These are phyloP conservation scores for Lophiotrema nucula DNA, from an alignment of 495 filamentous ascomycete species.

Conservation along the genomic window DNA sequence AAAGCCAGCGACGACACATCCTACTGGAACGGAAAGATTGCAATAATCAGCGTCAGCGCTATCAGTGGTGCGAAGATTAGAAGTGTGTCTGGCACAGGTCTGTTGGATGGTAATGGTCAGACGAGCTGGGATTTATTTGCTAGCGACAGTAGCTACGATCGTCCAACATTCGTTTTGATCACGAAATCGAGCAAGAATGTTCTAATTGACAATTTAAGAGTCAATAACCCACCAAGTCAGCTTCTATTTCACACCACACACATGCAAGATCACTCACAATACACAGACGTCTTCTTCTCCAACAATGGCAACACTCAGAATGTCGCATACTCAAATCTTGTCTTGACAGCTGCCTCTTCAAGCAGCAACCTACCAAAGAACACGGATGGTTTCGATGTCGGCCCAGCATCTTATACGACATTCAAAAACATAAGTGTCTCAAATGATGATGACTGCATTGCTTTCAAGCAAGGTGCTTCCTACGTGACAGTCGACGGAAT, in stretches of 20 bases:
- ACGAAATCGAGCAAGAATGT: constrained; percentile 41
- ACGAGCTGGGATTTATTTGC: constrained; percentile 46
- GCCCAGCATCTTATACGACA: constrained; percentile 43
- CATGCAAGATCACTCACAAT: not conserved
- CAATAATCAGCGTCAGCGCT: constrained; percentile 38
- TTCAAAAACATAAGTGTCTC: constrained; percentile 41
- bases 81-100: constrained; percentile 44
- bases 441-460: constrained; percentile 52
- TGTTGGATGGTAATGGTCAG: constrained; percentile 52
- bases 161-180: constrained; percentile 48
- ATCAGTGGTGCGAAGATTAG: constrained; percentile 39
- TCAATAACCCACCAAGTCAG: constrained; percentile 30
- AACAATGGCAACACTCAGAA: constrained; percentile 39
- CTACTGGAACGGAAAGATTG: constrained; percentile 45
- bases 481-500: constrained; percentile 8
- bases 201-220: constrained; percentile 37
- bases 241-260: not conserved
- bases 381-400: constrained; percentile 44
- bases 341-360: constrained; percentile 42
- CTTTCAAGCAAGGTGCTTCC: constrained; percentile 33
- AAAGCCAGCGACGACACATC: constrained; percentile 42
- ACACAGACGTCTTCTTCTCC: constrained; percentile 46
- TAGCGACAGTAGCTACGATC: constrained; percentile 38
- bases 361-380: constrained; percentile 36
- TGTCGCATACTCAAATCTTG: constrained; percentile 29